These are phyloP conservation scores for Pyricularia sp. DNA, from an alignment of 2,329 filamentous ascomycete genomes.

Conservation along the genomic window DNA sequence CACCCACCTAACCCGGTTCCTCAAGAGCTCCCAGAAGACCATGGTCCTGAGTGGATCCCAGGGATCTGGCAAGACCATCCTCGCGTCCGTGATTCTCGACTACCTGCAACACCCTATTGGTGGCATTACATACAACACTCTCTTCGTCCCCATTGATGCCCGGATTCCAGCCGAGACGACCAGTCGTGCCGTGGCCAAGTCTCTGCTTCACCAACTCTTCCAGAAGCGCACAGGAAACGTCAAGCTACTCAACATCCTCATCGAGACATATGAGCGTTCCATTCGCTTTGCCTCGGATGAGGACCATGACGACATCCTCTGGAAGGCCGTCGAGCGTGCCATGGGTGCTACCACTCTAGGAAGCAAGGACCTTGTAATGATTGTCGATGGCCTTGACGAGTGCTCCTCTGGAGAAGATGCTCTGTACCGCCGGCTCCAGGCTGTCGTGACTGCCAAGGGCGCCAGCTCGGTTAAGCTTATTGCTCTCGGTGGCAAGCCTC, in stretches of 20 bases:
- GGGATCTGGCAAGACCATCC: neutral
- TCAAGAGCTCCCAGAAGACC: neutral
- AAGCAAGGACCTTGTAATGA: neutral
- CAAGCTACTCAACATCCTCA: neutral
- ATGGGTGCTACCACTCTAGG: neutral
- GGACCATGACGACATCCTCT: neutral
- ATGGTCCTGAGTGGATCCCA: neutral
- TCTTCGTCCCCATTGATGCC: neutral
- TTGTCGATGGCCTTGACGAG: neutral
- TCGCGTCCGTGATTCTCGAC: neutral
- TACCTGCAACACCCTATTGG: neutral
- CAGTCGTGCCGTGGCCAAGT: neutral
- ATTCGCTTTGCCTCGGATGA: neutral
- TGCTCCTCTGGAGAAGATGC: neutral
- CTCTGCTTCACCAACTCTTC: neutral
- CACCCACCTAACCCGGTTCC: neutral
- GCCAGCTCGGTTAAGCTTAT: neutral
- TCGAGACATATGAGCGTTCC: neutral
- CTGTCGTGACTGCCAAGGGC: neutral
- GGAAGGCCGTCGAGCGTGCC: neutral
- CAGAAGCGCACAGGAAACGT: slow-evolving; percentile 1
- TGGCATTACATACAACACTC: neutral
- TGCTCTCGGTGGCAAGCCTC: neutral
- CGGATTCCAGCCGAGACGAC: neutral
- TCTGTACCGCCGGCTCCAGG: neutral